Evolutionary conservation across 1,284 basidiomycete genomes (phyloP), one percentile per base, ranked within the genome.

Genomic region (Malassezia dermatis): DNA sequence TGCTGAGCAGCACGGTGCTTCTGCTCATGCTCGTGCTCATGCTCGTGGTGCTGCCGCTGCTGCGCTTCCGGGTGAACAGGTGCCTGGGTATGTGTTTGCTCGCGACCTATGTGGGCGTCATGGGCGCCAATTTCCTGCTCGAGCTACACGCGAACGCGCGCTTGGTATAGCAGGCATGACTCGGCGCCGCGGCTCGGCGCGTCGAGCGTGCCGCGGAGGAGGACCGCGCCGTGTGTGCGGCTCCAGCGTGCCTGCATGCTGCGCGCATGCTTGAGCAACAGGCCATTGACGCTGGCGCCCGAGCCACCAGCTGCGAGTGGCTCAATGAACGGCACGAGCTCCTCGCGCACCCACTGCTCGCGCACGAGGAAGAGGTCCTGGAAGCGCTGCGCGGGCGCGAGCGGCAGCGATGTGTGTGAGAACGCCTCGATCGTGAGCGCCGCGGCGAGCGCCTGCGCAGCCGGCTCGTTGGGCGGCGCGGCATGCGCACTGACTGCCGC

Each of bases 41-140:
- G 15, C 77, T 90, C 35, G 75, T 89, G 45, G 81, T 85, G 61
- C 86, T 94, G 0, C 89, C 90, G 1, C 67, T 84, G 59, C 89
- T 89, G 63, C 82, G 81, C 24, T 94, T 86, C 71, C 78, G 81
- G 64, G 80, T 93, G 44, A 84, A 85, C 53, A 78, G 84, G 53
- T 76, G 79, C 34, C 90, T 88, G 86, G 90, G 89, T 0, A 63
- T 84, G 11, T 80, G 84, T 59, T 78, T 94, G 59, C 84, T 93
- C 31, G 65, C 76, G 12, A 83, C 81, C 8, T 94, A 94, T 27
- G 28, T 40, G n/a, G 50, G 41, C 23, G 48, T 51, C 3, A 56
- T 56, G 54, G 17, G 8, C 28, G 19, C 23, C 21, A 56, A 51
- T 30, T 13, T 57, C 7, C 15, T 31, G 30, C 37, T 51, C 12